Evolutionary conservation across 2,329 filamentous ascomycete genomes (phyloP).

Genomic region (Elsinoe fawcettii): DNA sequence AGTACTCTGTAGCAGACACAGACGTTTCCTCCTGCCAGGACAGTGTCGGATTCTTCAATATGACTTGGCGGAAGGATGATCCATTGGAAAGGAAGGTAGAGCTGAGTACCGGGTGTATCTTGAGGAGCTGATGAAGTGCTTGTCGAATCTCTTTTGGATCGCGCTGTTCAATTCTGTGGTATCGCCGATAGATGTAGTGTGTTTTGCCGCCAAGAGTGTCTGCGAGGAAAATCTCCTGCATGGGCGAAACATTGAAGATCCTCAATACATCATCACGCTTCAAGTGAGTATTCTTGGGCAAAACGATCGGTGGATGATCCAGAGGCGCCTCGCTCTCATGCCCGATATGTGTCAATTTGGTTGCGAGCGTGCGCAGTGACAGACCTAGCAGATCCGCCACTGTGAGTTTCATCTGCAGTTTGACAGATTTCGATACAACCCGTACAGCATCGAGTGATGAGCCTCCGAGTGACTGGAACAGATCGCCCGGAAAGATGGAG

Average conservation of each 20-base stretch:
- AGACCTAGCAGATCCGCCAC: background rate
- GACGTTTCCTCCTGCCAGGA: background rate
- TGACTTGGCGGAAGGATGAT: background rate
- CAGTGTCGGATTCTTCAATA: background rate
- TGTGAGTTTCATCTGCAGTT: background rate
- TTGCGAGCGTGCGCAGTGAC: background rate
- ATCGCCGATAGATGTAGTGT: background rate
- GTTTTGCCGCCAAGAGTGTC: background rate
- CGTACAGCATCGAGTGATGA: background rate
- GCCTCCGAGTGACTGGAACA: background rate
- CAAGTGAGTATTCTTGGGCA: background rate
- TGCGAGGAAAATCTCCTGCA: background rate
- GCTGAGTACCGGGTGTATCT: background rate
- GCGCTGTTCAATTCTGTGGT: background rate
- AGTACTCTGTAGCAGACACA: background rate
- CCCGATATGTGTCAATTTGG: background rate
- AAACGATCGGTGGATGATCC: background rate
- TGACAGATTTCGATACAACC: background rate
- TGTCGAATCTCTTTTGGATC: background rate
- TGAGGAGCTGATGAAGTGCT: background rate
- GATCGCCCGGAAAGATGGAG: conserved; percentile 21
- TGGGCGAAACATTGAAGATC: background rate
- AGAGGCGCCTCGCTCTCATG: conserved; percentile 1
- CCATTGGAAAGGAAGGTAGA: background rate
- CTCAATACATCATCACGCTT: background rate